Percentiles rank a stretch among this genome's conserved stretches.
phyloP scores from a whole-genome alignment of 1,284 basidiomycete genomes.

The Ganoderma leucocontextum region DNA sequence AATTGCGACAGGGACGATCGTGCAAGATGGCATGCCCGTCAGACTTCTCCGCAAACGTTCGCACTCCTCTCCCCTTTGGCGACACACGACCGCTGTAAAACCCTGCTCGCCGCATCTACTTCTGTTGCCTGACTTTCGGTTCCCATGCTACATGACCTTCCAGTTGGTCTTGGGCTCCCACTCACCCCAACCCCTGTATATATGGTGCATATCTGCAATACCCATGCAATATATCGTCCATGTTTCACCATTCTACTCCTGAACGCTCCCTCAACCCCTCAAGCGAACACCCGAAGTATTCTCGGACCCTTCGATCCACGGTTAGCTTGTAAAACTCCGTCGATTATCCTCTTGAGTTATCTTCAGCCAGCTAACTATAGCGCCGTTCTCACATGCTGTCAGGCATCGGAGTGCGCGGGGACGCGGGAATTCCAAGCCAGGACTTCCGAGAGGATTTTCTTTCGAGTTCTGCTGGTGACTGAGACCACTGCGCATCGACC shows the following conservation, averaged over 20 bases:
- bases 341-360: slow-evolving; percentile 1
- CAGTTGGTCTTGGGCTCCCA: neutral
- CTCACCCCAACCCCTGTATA: neutral
- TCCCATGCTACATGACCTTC: neutral
- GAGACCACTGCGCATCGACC: neutral
- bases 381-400: neutral
- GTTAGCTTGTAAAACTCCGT: neutral
- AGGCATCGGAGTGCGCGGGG: neutral
- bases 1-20: slow-evolving; percentile 22
- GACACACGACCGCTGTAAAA: neutral
- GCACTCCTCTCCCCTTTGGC: neutral
- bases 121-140: neutral
- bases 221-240: neutral
- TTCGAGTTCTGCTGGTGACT: neutral
- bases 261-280: neutral
- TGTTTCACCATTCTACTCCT: neutral
- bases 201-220: neutral
- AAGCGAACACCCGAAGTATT: neutral
- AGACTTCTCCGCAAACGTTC: slow-evolving; percentile 8
- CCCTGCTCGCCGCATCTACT: neutral
- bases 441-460: neutral
- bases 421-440: neutral
- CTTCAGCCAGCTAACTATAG: slow-evolving; percentile 4
- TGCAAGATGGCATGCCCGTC: slow-evolving; percentile 20
- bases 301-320: neutral